phyloP scores from a whole-genome alignment of 352 stramenopile genomes.

The Phytophthora brassicae region DNA sequence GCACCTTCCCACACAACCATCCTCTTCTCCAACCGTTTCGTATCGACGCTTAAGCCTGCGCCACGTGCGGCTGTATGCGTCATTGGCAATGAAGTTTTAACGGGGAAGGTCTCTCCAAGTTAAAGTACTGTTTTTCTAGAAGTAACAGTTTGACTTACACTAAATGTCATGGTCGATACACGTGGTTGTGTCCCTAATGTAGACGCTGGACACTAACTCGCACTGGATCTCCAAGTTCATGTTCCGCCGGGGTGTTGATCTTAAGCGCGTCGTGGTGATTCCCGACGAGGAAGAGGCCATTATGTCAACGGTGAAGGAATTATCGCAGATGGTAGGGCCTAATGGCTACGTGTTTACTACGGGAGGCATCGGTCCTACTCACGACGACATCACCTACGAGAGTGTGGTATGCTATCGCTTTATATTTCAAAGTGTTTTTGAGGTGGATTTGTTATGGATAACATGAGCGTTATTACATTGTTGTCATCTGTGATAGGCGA shows the following conservation, averaged over 20 bases:
- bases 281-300: slow-evolving; percentile 81
- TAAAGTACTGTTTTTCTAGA: not conserved
- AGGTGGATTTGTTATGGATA: not conserved
- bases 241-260: slow-evolving; percentile 76
- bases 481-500: slow-evolving; percentile 42
- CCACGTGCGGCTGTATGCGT: slow-evolving; percentile 77
- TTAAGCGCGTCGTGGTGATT: slow-evolving; percentile 78
- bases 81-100: slow-evolving; percentile 85
- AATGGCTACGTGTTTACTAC: slow-evolving; percentile 87
- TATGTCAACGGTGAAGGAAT: slow-evolving; percentile 63
- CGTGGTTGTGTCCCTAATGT: not conserved
- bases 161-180: not conserved
- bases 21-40: not conserved
- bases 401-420: slow-evolving; percentile 46
- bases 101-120: slow-evolving; percentile 57
- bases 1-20: not conserved
- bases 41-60: slow-evolving; percentile 17
- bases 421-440: not conserved
- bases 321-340: slow-evolving; percentile 72
- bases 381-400: slow-evolving; percentile 90
- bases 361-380: slow-evolving; percentile 80
- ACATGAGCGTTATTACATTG: slow-evolving; percentile 6
- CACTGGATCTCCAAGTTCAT: slow-evolving; percentile 82
- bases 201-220: slow-evolving; percentile 88
- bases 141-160: not conserved